A percentile compares a stretch with the other conserved stretches of the same genome.
Evolutionary conservation across 2,329 filamentous ascomycete species (phyloP).

Genomic region (Hymenoscyphus salicellus): DNA sequence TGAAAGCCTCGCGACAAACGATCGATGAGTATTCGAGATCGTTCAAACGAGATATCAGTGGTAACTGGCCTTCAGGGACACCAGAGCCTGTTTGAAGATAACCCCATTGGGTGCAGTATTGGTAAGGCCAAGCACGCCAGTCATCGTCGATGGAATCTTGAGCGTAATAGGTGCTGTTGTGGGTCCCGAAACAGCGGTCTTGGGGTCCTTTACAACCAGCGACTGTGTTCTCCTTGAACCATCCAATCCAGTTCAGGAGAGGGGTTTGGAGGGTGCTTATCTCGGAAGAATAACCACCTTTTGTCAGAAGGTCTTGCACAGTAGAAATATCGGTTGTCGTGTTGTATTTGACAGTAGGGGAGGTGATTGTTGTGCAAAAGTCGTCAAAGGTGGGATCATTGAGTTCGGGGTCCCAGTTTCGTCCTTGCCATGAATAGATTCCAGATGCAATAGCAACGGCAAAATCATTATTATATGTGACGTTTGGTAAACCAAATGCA

Average conservation of each 20-base stretch:
- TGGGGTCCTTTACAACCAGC: slow-evolving; percentile 40
- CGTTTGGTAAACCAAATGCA: slow-evolving; percentile 48
- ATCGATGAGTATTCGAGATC: slow-evolving; percentile 60
- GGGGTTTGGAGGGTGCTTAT: slow-evolving; percentile 44
- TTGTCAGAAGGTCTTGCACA: slow-evolving; percentile 45
- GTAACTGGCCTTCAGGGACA: slow-evolving; percentile 60
- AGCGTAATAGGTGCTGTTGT: slow-evolving; percentile 47
- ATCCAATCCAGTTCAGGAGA: slow-evolving; percentile 57
- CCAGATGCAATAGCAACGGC: slow-evolving; percentile 44
- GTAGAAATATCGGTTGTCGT: slow-evolving; percentile 66
- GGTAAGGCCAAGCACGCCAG: slow-evolving; percentile 57
- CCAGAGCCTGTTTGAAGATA: slow-evolving; percentile 72
- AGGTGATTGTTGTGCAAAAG: slow-evolving; percentile 57
- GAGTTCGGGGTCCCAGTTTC: slow-evolving; percentile 58
- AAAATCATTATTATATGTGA: slow-evolving; percentile 49
- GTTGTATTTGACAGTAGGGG: slow-evolving; percentile 50
- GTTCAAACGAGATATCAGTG: slow-evolving; percentile 69
- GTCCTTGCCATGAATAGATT: slow-evolving; percentile 51
- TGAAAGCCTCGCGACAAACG: slow-evolving; percentile 67
- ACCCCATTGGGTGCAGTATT: slow-evolving; percentile 60
- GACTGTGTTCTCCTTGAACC: slow-evolving; percentile 46
- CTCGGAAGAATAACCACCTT: slow-evolving; percentile 47
- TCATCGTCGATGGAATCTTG: slow-evolving; percentile 42
- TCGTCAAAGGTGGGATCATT: slow-evolving; percentile 47
- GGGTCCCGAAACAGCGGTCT: slow-evolving; percentile 50